A percentile compares a stretch with the other conserved stretches of the same genome.
These are phyloP conservation scores for Boletus semigastroideus DNA, from an alignment of 1,284 basidiomycete genomes.

Conservation along the genomic window DNA sequence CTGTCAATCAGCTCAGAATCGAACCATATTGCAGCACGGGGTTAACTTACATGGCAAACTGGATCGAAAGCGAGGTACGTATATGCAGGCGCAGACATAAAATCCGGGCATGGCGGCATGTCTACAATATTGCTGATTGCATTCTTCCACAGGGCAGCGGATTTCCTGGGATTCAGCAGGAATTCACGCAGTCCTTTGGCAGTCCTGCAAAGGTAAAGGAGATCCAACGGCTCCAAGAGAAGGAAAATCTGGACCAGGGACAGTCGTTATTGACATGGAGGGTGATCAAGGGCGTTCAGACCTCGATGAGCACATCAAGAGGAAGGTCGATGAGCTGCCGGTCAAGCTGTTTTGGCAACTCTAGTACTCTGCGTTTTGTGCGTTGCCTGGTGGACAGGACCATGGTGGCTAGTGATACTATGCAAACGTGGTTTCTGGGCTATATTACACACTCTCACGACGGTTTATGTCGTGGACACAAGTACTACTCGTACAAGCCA, in stretches of 20 bases:
- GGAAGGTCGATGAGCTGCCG: conserved; percentile 12
- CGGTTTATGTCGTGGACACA: too few relatives aligned
- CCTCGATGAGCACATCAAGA: conserved; percentile 19
- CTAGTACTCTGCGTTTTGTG: neutral
- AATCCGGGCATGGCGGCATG: conserved; percentile 39
- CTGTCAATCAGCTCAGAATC: conserved; percentile 17
- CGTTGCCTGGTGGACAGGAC: neutral
- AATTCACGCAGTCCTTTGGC: neutral
- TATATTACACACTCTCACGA: too few relatives aligned
- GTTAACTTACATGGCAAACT: conserved; percentile 37
- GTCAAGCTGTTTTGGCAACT: too few relatives aligned
- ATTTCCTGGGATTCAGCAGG: conserved; percentile 7
- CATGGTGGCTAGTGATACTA: too few relatives aligned
- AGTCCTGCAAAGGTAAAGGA: conserved; percentile 39
- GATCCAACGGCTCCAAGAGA: conserved; percentile 36
- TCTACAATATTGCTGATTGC: conserved; percentile 30
- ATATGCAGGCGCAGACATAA: conserved; percentile 39
- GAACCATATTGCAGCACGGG: too few relatives aligned
- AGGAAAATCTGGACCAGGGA: conserved; percentile 32
- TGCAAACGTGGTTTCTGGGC: too few relatives aligned
- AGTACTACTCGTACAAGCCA: too few relatives aligned
- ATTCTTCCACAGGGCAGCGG: conserved; percentile 37
- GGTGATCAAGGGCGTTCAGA: neutral
- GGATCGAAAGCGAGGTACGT: conserved; percentile 38
- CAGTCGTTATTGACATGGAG: neutral